Evolutionary conservation across 805 yeast species (phyloP), one percentile per base, ranked within the genome.

Genomic region (Kluyveromyces wickerhamii): DNA sequence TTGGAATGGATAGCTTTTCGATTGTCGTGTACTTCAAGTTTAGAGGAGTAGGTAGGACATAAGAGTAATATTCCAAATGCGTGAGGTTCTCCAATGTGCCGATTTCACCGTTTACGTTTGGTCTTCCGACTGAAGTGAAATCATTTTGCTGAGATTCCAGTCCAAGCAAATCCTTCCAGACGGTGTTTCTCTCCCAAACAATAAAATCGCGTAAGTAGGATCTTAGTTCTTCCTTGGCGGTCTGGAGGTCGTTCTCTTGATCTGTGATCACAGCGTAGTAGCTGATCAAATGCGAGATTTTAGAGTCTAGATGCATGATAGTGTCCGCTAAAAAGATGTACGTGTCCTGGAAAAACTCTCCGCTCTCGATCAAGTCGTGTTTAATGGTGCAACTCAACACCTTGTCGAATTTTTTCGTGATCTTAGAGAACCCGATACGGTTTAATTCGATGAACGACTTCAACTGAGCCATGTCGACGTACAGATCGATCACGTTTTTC

Each of bases 181-280:
- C 95, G 0, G 95, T 88, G 53, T 84, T 84, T 59, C 97, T 73
- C 60, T 88, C 96, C 94, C 95, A 89, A 13, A 88, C 95, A 30
- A 88, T 83, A 54, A 87, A 94, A 49, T 89, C 96, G 40, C 95
- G 72, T 43, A 89, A 62, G 41, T 69, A 74, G 2, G 77, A 67
- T 37, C 74, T 72, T 41, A 79, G 59, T 48, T 76, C 82, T 3
- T 67, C 56, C 44, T 62, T 69, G 21, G 77, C 74, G 7, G 60
- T 48, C 19, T 66, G 72, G 11, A 69, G 45, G 31, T 51, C 49
- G 15, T 47, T 40, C 28, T 43, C 42, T 28, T 48, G 66, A 43
- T 39, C 61, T 40, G 56, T 70, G 51, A 45, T 69, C 48, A 63
- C 56, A 2, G 86, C 78, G 50, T 74, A 82, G 22, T 71, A 62